These are phyloP conservation scores for Euphrasia arctica DNA, from an alignment of 305 asterid species.

Conservation along the genomic window DNA sequence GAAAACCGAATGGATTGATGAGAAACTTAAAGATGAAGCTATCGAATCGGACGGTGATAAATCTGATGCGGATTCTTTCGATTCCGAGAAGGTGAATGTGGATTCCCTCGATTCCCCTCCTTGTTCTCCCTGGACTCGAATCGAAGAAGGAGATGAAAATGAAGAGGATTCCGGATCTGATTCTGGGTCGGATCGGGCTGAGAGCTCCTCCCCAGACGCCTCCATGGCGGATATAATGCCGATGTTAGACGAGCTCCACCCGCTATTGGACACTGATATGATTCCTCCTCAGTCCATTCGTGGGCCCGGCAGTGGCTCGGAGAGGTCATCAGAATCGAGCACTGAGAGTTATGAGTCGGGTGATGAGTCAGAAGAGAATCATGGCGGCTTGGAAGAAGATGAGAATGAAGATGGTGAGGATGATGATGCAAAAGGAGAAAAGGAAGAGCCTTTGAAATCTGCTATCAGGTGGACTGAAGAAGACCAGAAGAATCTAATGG, in stretches of 20 bases:
- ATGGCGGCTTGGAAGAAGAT: conserved; percentile 20
- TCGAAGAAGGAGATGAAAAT: conserved; percentile 15
- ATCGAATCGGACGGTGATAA: conserved; percentile 53
- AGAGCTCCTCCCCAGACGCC: conserved; percentile 96
- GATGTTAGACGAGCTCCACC: conserved; percentile 94
- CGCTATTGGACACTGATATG: conserved; percentile 65
- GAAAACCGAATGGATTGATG: conserved; percentile 26
- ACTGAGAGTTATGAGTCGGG: background rate
- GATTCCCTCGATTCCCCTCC: conserved; percentile 74
- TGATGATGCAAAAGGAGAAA: conserved; percentile 44
- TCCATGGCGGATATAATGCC: conserved; percentile 94
- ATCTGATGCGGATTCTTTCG: conserved; percentile 68
- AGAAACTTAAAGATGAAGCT: conserved; percentile 38
- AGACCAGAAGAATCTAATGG: conserved; percentile 97
- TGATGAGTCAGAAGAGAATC: conserved; percentile 41
- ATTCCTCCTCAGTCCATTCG: conserved; percentile 41
- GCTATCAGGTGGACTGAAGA: conserved; percentile 91
- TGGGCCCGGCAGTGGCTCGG: conserved; percentile 44
- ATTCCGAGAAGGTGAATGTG: conserved; percentile 68
- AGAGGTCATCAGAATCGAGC: conserved; percentile 46
- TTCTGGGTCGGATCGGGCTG: conserved; percentile 73
- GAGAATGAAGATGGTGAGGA: conserved; percentile 46
- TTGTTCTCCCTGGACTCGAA: conserved; percentile 66
- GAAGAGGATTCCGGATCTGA: conserved; percentile 44
- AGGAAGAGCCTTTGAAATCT: conserved; percentile 54